phyloP scores from a whole-genome alignment of 306 rosid genomes.

The Neltuma alba region DNA sequence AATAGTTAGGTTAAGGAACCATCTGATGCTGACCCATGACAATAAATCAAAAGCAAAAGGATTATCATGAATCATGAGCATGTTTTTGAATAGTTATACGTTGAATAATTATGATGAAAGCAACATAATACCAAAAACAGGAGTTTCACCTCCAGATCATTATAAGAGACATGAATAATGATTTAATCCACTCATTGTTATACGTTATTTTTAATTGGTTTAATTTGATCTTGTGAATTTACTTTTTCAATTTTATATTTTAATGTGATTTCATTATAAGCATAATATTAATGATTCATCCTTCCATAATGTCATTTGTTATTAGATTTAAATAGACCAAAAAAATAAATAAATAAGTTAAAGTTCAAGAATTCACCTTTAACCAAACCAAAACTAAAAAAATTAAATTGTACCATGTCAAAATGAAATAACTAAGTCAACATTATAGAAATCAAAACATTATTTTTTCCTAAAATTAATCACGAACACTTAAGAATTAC shows the following conservation, averaged over 20 bases:
- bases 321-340: background rate
- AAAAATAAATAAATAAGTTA: too few relatives aligned
- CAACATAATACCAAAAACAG: conserved; percentile 26
- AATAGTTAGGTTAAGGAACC: background rate
- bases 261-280: background rate
- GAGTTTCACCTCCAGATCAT: conserved; percentile 11
- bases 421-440: too few relatives aligned
- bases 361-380: too few relatives aligned
- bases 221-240: too few relatives aligned
- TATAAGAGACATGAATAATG: background rate
- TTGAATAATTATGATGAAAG: conserved; percentile 1
- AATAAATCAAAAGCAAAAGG: background rate
- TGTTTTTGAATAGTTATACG: conserved; percentile 36
- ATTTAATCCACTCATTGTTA: conserved; percentile 7
- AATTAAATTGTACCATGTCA: too few relatives aligned
- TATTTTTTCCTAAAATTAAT: too few relatives aligned
- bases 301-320: background rate
- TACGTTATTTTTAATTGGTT: too few relatives aligned
- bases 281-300: background rate
- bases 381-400: too few relatives aligned
- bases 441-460: too few relatives aligned
- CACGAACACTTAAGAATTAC: too few relatives aligned
- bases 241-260: too few relatives aligned
- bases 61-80: background rate
- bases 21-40: conserved; percentile 7